Percentiles rank a stretch among this genome's conserved stretches.
These are phyloP conservation scores for Phellinidium pouzarii DNA, from an alignment of 1,284 basidiomycete species.

Conservation along the genomic window DNA sequence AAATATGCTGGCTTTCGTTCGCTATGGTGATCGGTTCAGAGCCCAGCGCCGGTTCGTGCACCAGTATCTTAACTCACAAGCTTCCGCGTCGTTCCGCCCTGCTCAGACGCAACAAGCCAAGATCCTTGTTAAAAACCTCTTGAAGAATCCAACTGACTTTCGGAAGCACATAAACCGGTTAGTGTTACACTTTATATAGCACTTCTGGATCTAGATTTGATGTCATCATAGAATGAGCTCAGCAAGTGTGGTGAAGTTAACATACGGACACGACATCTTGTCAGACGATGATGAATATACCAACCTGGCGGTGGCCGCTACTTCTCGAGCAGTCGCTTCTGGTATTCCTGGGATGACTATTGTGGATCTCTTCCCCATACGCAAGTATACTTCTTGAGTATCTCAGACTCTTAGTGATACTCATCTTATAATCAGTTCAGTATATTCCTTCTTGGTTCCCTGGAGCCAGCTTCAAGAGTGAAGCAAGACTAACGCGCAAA, in stretches of 20 bases:
- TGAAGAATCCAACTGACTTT: conserved; percentile 21
- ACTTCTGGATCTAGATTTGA: not conserved
- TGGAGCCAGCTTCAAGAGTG: conserved; percentile 13
- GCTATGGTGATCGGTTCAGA: conserved; percentile 26
- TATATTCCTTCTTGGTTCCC: conserved; percentile 18
- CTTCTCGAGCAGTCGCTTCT: not conserved
- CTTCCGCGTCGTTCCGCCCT: conserved; percentile 20
- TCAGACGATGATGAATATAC: conserved; percentile 4
- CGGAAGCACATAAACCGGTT: conserved; percentile 25
- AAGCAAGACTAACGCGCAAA: conserved; percentile 1
- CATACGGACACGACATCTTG: conserved; percentile 4
- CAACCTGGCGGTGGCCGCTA: not conserved
- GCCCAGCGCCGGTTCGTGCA: conserved; percentile 28
- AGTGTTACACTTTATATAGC: conserved; percentile 17
- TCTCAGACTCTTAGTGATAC: not conserved
- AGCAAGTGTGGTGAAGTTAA: not conserved
- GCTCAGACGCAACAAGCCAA: conserved; percentile 25
- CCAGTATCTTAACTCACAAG: conserved; percentile 22
- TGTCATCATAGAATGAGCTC: not conserved
- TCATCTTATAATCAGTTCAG: not conserved
- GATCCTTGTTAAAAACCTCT: conserved; percentile 22
- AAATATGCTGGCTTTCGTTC: conserved; percentile 22
- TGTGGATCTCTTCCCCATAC: conserved; percentile 9
- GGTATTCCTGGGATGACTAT: conserved; percentile 4
- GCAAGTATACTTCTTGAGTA: not conserved